Evolutionary conservation across 2,329 filamentous ascomycete species (phyloP).

Genomic region (Didymella sp.): DNA sequence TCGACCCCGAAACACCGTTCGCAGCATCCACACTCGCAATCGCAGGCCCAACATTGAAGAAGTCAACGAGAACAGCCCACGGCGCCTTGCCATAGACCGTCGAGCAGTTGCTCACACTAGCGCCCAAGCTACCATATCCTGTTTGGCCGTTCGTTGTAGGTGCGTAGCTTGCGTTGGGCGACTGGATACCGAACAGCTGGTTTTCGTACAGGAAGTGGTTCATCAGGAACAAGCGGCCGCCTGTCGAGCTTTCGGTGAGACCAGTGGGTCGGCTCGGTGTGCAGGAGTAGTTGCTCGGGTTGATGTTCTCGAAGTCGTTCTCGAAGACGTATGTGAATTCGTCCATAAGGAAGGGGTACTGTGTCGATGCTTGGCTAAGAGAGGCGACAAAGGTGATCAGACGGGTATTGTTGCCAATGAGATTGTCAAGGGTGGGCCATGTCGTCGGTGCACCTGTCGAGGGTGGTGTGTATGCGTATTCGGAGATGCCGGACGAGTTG

Average conservation of each 20-base stretch:
- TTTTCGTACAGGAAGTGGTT: constrained; percentile 79
- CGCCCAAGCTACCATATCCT: constrained; percentile 62
- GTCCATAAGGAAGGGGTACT: constrained; percentile 65
- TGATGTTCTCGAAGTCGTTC: constrained; percentile 70
- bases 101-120: constrained; percentile 48
- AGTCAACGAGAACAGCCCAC: constrained; percentile 80
- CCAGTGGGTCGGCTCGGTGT: constrained; percentile 68
- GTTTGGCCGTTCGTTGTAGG: constrained; percentile 70
- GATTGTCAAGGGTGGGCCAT: constrained; percentile 75
- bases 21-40: constrained; percentile 74
- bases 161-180: constrained; percentile 58
- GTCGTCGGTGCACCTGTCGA: constrained; percentile 55
- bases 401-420: constrained; percentile 70
- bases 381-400: constrained; percentile 74
- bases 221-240: constrained; percentile 71
- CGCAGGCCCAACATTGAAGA: constrained; percentile 75
- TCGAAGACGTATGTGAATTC: constrained; percentile 76
- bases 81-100: constrained; percentile 70
- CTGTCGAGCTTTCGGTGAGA: constrained; percentile 59
- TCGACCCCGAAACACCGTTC: constrained; percentile 61
- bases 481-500: constrained; percentile 61
- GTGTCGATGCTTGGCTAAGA: constrained; percentile 39
- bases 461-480: constrained; percentile 61
- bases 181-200: constrained; percentile 52
- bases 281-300: constrained; percentile 73